Evolutionary conservation across 495 filamentous ascomycete genomes (phyloP).

Genomic region (Annulohypoxylon maeteangense): DNA sequence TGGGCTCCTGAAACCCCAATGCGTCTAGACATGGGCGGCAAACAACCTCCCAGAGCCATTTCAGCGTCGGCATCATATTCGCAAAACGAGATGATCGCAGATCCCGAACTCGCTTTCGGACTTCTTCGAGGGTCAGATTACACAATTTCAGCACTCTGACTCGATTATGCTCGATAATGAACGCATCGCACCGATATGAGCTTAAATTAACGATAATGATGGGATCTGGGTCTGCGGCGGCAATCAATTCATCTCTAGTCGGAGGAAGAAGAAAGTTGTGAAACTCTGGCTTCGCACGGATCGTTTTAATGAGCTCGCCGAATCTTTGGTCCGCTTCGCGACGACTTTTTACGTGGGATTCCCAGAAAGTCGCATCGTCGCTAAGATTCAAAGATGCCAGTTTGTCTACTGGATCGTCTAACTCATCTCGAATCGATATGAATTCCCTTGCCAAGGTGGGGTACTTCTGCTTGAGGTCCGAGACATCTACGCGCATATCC

Average conservation of each 20-base stretch:
- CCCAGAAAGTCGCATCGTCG: neutral
- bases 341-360: neutral
- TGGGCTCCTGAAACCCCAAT: neutral
- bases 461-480: conserved; percentile 11
- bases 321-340: conserved; percentile 7
- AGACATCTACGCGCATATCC: conserved; percentile 41
- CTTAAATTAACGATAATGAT: conserved; percentile 14
- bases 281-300: conserved; percentile 11
- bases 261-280: conserved; percentile 8
- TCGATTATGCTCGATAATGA: neutral
- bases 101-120: neutral
- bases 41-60: conserved; percentile 4
- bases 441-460: conserved; percentile 2
- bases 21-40: conserved; percentile 4
- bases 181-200: conserved; percentile 1
- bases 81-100: neutral
- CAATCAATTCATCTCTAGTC: conserved; percentile 1
- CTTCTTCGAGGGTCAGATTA: neutral
- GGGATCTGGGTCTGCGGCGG: conserved; percentile 8
- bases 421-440: conserved; percentile 4
- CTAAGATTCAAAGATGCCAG: too few relatives aligned
- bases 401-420: neutral
- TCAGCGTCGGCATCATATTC: neutral
- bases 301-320: neutral
- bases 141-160: neutral